Evolutionary conservation across 177 flowering plant species (phyloP).

Genomic region (Vitis hybrid): DNA sequence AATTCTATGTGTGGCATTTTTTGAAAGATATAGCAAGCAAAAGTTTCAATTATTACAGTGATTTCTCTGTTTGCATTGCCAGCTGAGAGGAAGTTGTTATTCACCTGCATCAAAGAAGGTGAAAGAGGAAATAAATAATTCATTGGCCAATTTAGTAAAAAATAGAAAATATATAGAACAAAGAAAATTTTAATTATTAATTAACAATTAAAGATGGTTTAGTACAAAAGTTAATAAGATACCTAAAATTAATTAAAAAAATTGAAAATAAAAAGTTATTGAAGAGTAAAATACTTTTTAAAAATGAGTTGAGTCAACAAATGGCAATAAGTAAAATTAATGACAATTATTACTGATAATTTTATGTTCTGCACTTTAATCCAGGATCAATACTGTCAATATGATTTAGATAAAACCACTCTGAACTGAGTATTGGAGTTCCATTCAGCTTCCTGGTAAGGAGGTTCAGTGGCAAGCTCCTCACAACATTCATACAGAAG

Average conservation of each 20-base stretch:
- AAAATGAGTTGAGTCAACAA: neutral
- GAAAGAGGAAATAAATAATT: neutral
- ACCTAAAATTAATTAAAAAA: constrained; percentile 1
- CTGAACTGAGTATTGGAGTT: neutral
- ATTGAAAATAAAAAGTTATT: no score
- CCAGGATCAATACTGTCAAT: neutral
- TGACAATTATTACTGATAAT: neutral
- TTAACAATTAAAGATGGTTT: neutral
- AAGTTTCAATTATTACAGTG: constrained; percentile 41
- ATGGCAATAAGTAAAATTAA: neutral
- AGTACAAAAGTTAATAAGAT: neutral
- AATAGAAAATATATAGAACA: neutral
- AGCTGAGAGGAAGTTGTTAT: constrained; percentile 90
- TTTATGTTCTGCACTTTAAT: neutral
- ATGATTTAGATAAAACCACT: neutral
- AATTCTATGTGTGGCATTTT: neutral
- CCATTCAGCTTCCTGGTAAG: no score
- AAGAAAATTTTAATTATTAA: neutral
- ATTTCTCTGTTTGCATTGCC: constrained; percentile 88
- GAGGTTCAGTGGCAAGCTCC: no score
- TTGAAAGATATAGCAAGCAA: constrained; percentile 3
- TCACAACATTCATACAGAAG: no score
- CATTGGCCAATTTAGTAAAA: neutral
- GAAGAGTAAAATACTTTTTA: neutral
- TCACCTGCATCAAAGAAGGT: constrained; percentile 58